Conservation (phyloP, 768 basidiomycete genomes). For the Podaxis sp. region DNA sequence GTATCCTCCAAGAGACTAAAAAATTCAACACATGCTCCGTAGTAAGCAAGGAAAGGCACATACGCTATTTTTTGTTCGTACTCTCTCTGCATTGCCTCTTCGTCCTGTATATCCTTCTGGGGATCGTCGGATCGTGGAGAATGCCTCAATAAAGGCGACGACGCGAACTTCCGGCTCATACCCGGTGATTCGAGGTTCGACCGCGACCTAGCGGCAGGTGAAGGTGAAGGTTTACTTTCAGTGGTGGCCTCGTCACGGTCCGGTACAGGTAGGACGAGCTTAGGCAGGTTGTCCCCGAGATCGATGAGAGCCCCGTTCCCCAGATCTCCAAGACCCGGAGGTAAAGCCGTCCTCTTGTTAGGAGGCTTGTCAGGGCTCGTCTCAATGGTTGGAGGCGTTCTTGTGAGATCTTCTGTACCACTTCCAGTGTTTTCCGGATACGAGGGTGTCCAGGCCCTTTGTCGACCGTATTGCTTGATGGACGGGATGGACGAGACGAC, state of each 20-base stretch:
- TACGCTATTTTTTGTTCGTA: constrained; percentile 61
- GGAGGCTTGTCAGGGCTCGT: background rate
- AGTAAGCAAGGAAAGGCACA: constrained; percentile 22
- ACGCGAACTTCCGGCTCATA: background rate
- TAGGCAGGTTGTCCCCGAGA: background rate
- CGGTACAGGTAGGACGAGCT: background rate
- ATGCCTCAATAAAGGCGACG: constrained; percentile 2
- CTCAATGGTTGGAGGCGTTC: background rate
- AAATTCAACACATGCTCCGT: constrained; percentile 4
- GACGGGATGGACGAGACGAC: background rate
- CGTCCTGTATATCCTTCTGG: constrained; percentile 34
- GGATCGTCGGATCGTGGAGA: constrained; percentile 22
- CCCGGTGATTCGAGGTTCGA: background rate
- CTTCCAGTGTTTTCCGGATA: background rate
- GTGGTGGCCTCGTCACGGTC: background rate
- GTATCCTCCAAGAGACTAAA: constrained; percentile 60
- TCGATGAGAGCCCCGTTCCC: background rate
- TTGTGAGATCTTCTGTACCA: constrained; percentile 1
- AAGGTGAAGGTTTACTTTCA: background rate
- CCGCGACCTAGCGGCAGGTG: background rate
- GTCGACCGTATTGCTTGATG: background rate
- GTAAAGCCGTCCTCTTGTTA: background rate
- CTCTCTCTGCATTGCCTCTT: constrained; percentile 50
- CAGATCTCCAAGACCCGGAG: background rate
- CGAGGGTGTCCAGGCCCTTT: background rate